phyloP scores from a whole-genome alignment of 768 basidiomycete genomes.

The Myochromella boudieri region DNA sequence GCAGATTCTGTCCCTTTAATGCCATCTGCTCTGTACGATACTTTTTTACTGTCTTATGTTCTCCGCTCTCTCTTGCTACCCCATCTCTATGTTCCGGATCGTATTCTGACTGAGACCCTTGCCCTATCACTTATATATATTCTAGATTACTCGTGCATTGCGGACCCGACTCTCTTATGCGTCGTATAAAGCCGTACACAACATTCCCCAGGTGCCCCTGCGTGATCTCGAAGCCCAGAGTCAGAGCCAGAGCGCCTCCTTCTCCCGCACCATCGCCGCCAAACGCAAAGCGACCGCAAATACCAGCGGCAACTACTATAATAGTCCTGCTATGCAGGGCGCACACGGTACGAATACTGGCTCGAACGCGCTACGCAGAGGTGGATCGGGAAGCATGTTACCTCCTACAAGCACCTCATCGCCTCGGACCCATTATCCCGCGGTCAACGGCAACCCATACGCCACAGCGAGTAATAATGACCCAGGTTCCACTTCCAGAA shows the following conservation, averaged over 20 bases:
- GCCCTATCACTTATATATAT: constrained; percentile 36
- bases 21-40: constrained; percentile 6
- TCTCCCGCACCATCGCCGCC: constrained; percentile 54
- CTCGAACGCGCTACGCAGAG: constrained; percentile 29
- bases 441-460: constrained; percentile 27
- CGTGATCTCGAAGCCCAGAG: constrained; percentile 71
- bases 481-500: constrained; percentile 31
- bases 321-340: constrained; percentile 52
- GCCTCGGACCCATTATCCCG: constrained; percentile 44
- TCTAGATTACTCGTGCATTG: constrained; percentile 77
- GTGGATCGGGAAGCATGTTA: constrained; percentile 46
- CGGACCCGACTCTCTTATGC: constrained; percentile 82
- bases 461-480: constrained; percentile 31
- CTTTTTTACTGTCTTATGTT: constrained; percentile 4
- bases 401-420: constrained; percentile 41
- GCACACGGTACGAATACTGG: constrained; percentile 29
- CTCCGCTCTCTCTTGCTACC: constrained; percentile 11
- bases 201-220: constrained; percentile 63
- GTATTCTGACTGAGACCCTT: constrained; percentile 28
- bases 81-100: constrained; percentile 17
- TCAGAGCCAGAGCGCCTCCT: constrained; percentile 36
- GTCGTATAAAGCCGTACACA: constrained; percentile 79
- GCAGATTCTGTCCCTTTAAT: constrained; percentile 4
- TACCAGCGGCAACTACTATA: constrained; percentile 51
- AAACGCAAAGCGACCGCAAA: constrained; percentile 53